A percentile compares a stretch with the other conserved stretches of the same genome.
phyloP scores from a whole-genome alignment of 768 basidiomycete genomes.

The Kwoniella newhampshirensis region DNA sequence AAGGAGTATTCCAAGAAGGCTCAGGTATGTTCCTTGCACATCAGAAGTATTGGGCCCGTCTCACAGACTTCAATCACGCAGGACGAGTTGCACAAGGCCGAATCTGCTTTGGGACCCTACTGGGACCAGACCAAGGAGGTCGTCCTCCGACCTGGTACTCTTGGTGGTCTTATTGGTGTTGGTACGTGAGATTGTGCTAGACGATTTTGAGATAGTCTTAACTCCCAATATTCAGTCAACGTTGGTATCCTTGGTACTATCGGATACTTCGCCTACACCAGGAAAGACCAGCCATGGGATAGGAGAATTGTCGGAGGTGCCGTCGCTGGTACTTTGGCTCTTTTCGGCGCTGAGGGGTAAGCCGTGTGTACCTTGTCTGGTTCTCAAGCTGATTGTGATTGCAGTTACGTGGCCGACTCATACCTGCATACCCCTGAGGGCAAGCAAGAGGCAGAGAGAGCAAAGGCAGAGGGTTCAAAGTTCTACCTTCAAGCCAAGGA shows the following conservation, averaged over 20 bases:
- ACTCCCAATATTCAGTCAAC: slow-evolving; percentile 60
- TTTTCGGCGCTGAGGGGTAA: slow-evolving; percentile 51
- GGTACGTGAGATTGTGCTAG: slow-evolving; percentile 56
- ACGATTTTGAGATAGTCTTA: neutral
- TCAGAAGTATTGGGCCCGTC: neutral
- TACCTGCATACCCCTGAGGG: slow-evolving; percentile 64
- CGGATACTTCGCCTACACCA: slow-evolving; percentile 65
- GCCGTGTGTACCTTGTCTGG: slow-evolving; percentile 6
- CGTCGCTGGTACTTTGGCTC: slow-evolving; percentile 46
- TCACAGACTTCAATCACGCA: neutral
- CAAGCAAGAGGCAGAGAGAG: slow-evolving; percentile 62
- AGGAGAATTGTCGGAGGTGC: slow-evolving; percentile 47
- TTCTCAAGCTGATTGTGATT: slow-evolving; percentile 1
- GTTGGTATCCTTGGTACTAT: slow-evolving; percentile 66
- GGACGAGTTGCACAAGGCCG: slow-evolving; percentile 47
- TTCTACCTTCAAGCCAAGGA: slow-evolving; percentile 63
- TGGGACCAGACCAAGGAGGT: slow-evolving; percentile 60
- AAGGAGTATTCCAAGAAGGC: slow-evolving; percentile 36
- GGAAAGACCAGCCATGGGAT: slow-evolving; percentile 59
- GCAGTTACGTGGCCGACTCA: slow-evolving; percentile 65
- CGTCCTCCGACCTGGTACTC: slow-evolving; percentile 66
- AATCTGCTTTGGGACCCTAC: slow-evolving; percentile 43
- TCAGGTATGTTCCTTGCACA: slow-evolving; percentile 8
- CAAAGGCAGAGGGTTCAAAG: slow-evolving; percentile 58
- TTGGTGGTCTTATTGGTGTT: slow-evolving; percentile 70